phyloP scores from a whole-genome alignment of 768 basidiomycete species.

The Nidularia pulvinata region DNA sequence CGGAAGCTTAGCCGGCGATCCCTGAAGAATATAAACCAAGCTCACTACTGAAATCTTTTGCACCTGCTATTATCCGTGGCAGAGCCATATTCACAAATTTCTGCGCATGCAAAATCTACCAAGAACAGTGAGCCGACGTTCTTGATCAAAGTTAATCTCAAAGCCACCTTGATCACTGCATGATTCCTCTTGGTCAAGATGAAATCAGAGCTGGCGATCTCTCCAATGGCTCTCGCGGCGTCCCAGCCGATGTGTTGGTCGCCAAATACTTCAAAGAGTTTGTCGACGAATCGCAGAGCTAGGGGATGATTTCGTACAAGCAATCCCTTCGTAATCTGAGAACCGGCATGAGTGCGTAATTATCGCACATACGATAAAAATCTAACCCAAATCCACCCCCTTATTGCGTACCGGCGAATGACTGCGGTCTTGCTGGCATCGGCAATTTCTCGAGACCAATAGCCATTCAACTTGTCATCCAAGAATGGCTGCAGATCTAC shows the following conservation, averaged over 20 bases:
- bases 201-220: slow-evolving; percentile 57
- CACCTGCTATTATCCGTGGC: slow-evolving; percentile 72
- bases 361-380: background rate
- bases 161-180: slow-evolving; percentile 72
- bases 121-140: background rate
- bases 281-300: slow-evolving; percentile 55
- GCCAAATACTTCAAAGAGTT: slow-evolving; percentile 68
- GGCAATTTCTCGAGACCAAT: slow-evolving; percentile 49
- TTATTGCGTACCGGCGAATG: slow-evolving; percentile 51
- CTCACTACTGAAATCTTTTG: slow-evolving; percentile 55
- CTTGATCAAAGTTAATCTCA: background rate
- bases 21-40: slow-evolving; percentile 1
- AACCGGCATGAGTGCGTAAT: background rate
- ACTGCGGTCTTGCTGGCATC: slow-evolving; percentile 23
- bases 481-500: slow-evolving; percentile 49
- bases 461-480: slow-evolving; percentile 34
- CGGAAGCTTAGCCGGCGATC: background rate
- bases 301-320: slow-evolving; percentile 70
- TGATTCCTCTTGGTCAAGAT: slow-evolving; percentile 78
- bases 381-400: slow-evolving; percentile 71
- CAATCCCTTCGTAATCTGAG: slow-evolving; percentile 78
- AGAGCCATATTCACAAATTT: slow-evolving; percentile 73
- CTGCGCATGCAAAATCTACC: slow-evolving; percentile 74
- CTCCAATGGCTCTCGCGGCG: slow-evolving; percentile 77
- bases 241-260: slow-evolving; percentile 67